Conservation (phyloP, 768 basidiomycete genomes). For the Lactarius sanguifluus region DNA sequence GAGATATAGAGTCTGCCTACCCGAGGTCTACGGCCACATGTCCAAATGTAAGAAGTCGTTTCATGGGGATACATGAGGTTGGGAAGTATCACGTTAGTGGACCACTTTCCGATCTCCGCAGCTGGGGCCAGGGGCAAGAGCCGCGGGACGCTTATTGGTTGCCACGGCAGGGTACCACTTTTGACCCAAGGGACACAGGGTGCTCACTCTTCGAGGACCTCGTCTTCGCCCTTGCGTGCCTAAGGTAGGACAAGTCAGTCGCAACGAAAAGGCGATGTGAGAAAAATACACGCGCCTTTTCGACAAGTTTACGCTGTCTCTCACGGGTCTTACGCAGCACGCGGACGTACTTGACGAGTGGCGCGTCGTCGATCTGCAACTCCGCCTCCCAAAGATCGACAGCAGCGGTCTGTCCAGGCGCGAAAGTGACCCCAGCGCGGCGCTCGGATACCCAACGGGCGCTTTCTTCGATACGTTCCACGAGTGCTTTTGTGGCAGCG, state of each 20-base stretch:
- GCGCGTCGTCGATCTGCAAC: conserved; percentile 64
- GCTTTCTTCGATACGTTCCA: conserved; percentile 88
- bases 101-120: conserved; percentile 7
- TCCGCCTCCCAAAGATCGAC: conserved; percentile 73
- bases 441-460: conserved; percentile 71
- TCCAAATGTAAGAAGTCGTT: background rate
- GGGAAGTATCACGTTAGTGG: conserved; percentile 1
- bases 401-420: conserved; percentile 65
- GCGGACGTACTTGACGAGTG: conserved; percentile 79
- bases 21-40: background rate
- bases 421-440: conserved; percentile 69
- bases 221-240: conserved; percentile 71
- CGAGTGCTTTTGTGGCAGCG: conserved; percentile 64
- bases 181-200: background rate
- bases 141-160: background rate
- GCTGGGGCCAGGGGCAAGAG: background rate
- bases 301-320: conserved; percentile 63
- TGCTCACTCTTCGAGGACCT: conserved; percentile 56
- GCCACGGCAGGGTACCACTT: background rate
- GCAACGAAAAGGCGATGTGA: background rate
- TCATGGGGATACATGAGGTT: conserved; percentile 5
- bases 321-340: conserved; percentile 80
- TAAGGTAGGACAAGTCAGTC: conserved; percentile 33
- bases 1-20: background rate
- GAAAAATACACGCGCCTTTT: conserved; percentile 55